phyloP scores from a whole-genome alignment of 495 filamentous ascomycete genomes.

The Penicillium psychrofluorescens region DNA sequence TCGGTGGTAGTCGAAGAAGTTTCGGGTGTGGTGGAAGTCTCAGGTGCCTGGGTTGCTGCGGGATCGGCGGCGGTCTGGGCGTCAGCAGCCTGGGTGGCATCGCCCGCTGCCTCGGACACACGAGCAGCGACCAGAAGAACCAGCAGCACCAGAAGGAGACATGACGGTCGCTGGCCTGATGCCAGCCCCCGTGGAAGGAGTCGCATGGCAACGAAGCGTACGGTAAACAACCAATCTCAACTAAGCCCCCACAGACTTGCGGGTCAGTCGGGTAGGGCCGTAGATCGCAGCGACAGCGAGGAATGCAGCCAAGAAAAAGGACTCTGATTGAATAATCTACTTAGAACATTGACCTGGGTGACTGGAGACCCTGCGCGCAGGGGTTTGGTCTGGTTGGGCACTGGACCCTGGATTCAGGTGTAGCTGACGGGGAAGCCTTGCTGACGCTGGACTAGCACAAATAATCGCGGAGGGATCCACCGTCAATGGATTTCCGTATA shows the following conservation, averaged over 20 bases:
- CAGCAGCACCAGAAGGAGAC: slow-evolving; percentile 15
- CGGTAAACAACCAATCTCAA: slow-evolving; percentile 12
- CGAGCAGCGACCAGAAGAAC: slow-evolving; percentile 15
- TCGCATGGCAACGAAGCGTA: slow-evolving; percentile 10
- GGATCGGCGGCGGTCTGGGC: slow-evolving; percentile 24
- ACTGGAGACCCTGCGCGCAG: too few species aligned
- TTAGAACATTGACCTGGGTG: too few species aligned
- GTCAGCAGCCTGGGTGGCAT: slow-evolving; percentile 9
- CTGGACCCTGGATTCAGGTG: too few species aligned
- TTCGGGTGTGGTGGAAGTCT: slow-evolving; percentile 14
- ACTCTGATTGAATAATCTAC: too few species aligned
- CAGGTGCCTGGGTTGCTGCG: slow-evolving; percentile 9
- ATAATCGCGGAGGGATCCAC: too few species aligned
- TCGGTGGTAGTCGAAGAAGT: slow-evolving; percentile 10
- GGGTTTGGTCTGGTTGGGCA: too few species aligned
- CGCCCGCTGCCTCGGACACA: slow-evolving; percentile 15
- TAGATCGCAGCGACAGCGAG: slow-evolving; percentile 8
- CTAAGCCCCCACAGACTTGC: slow-evolving; percentile 17
- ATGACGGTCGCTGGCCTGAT: slow-evolving; percentile 15
- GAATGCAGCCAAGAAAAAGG: background rate
- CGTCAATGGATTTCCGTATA: too few species aligned
- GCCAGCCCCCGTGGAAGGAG: slow-evolving; percentile 14
- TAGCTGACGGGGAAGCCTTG: too few species aligned
- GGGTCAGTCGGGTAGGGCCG: slow-evolving; percentile 16
- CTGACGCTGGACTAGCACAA: too few species aligned